Conservation (phyloP, 2,329 filamentous ascomycete genomes). For the Penicillium corylophilum region DNA sequence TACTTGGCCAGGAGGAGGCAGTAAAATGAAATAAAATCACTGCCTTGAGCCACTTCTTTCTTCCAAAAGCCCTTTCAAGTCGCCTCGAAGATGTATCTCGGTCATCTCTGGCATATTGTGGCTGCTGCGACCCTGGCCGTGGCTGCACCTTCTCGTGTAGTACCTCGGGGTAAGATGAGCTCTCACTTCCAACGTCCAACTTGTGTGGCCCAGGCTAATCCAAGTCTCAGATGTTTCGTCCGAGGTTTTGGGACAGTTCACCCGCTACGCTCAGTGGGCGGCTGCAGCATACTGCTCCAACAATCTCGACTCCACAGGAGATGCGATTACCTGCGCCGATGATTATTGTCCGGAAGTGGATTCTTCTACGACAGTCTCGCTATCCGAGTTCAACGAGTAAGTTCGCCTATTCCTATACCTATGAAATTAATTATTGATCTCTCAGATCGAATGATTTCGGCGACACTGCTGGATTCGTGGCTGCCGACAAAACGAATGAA, state of each 20-base stretch:
- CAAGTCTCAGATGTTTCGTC: slow-evolving; percentile 38
- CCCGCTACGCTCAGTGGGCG: slow-evolving; percentile 53
- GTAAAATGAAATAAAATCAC: neutral
- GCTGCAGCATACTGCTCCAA: slow-evolving; percentile 53
- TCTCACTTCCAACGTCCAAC: neutral
- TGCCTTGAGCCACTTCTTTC: neutral
- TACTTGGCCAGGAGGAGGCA: neutral
- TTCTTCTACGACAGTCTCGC: slow-evolving; percentile 45
- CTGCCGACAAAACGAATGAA: slow-evolving; percentile 46
- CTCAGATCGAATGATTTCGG: slow-evolving; percentile 28
- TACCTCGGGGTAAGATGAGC: slow-evolving; percentile 25
- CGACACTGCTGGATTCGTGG: slow-evolving; percentile 50
- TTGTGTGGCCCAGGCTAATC: neutral
- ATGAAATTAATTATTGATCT: neutral
- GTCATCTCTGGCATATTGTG: slow-evolving; percentile 10
- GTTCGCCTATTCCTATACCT: slow-evolving; percentile 3
- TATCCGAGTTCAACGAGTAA: slow-evolving; percentile 52
- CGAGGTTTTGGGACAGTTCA: slow-evolving; percentile 42
- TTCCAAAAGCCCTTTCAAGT: neutral
- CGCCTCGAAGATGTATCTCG: slow-evolving; percentile 5
- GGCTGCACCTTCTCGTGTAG: slow-evolving; percentile 22
- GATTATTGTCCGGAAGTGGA: slow-evolving; percentile 52
- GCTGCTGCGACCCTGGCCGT: slow-evolving; percentile 13
- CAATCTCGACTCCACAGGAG: slow-evolving; percentile 48
- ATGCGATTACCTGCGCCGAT: slow-evolving; percentile 45